Conservation (phyloP, 805 yeast species). For the Yarrowia alimentaria region DNA sequence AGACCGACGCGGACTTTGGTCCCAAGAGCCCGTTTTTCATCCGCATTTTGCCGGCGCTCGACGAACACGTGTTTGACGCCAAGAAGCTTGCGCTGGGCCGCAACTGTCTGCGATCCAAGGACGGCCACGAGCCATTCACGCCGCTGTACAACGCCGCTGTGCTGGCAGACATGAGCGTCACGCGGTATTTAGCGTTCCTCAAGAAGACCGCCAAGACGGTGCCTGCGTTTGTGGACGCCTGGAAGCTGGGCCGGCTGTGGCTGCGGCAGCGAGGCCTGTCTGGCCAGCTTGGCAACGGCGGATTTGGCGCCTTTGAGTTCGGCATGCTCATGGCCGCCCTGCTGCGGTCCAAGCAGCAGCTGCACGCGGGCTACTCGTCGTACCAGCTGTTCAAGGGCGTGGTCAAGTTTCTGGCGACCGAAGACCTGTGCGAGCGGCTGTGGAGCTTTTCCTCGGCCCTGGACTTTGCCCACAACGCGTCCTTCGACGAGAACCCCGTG, state of each 20-base stretch:
- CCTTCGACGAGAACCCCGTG: constrained; percentile 15
- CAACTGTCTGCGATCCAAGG: constrained; percentile 75
- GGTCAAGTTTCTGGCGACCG: constrained; percentile 73
- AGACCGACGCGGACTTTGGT: constrained; percentile 5
- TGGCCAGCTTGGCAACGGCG: constrained; percentile 62
- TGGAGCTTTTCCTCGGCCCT: constrained; percentile 33
- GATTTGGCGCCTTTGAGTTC: constrained; percentile 93
- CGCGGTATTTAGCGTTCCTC: constrained; percentile 68
- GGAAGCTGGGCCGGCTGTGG: constrained; percentile 86
- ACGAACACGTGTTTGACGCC: constrained; percentile 65
- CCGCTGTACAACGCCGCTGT: constrained; percentile 84
- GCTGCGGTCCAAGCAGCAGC: constrained; percentile 68
- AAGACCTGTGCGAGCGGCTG: constrained; percentile 52
- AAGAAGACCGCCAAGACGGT: constrained; percentile 73
- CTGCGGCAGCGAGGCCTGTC: constrained; percentile 79
- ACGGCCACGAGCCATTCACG: constrained; percentile 54
- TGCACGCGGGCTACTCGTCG: constrained; percentile 84
- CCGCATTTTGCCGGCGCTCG: constrained; percentile 71
- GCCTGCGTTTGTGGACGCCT: constrained; percentile 83
- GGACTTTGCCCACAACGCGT: constrained; percentile 11
- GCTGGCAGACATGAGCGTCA: constrained; percentile 64
- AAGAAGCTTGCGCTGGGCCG: constrained; percentile 76
- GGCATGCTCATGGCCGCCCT: constrained; percentile 76
- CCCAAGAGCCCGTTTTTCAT: constrained; percentile 67
- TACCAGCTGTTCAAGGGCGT: constrained; percentile 92